These are phyloP conservation scores for Naganishia vishniacii DNA, from an alignment of 768 basidiomycete genomes.

Conservation along the genomic window DNA sequence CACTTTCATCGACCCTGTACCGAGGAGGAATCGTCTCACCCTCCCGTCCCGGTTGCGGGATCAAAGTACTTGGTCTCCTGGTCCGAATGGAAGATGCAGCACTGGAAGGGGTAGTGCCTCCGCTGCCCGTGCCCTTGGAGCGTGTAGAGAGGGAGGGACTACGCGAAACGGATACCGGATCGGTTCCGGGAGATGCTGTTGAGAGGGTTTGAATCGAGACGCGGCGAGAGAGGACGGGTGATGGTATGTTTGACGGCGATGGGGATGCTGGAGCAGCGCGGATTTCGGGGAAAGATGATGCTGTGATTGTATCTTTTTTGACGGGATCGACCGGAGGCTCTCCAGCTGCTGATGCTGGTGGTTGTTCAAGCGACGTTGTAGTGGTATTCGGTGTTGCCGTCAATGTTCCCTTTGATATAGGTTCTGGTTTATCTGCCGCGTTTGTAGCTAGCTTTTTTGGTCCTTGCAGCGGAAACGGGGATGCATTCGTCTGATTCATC, in stretches of 20 bases:
- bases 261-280: background rate
- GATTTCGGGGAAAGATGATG: no score
- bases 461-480: slow-evolving; percentile 8
- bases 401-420: no score
- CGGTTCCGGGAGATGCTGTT: background rate
- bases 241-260: background rate
- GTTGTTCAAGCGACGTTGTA: no score
- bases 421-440: no score
- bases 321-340: no score
- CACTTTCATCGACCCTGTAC: background rate
- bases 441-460: background rate
- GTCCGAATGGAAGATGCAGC: background rate
- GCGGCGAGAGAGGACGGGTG: background rate
- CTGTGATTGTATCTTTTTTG: no score
- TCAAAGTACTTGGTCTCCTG: slow-evolving; percentile 26
- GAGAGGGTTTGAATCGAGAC: background rate
- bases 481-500: background rate
- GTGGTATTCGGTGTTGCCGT: no score
- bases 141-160: background rate
- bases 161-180: background rate
- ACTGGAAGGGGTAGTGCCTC: background rate
- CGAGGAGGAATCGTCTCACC: slow-evolving; percentile 25
- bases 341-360: no score
- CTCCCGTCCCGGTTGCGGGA: slow-evolving; percentile 24
- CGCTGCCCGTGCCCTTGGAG: background rate